Evolutionary conservation across 805 yeast species (phyloP), one percentile per base, ranked within the genome.

Genomic region (Sugiyamaella mastotermitis): DNA sequence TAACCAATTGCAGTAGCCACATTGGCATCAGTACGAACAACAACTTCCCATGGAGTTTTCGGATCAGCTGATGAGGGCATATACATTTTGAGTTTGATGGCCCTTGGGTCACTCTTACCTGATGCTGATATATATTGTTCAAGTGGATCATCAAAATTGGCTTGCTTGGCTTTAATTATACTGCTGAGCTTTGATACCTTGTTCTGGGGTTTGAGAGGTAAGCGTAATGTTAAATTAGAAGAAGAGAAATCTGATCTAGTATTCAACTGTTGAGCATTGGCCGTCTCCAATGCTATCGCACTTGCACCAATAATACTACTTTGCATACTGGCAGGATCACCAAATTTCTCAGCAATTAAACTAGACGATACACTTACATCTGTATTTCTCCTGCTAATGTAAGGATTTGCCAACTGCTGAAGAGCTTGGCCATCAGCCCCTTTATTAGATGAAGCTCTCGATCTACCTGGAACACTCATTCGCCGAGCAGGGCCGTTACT

Each of bases 1-100:
- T 51, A 78, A 0, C 83, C 84, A 31, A 78, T 70, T 3, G 77
- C 64, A 35, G 76, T 74, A 33, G 70, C 68, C 1, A 78, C 79
- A 3, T 64, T 58, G 5, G 63, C 69, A 14, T 64, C 64, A 2
- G 51, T 49, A 16, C 61, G 52, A 9, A 66, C 65, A 2, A 49
- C 38, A 11, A 64, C 58, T 13, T 43, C 49, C 48, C 63, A 50
- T 1, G 66, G 62, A 7, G 16, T 23, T 15, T 40, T 46, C 4
- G 66, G 64, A 4, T 49, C 40, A 9, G 35, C 37, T 16, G 58
- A 43, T 7, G 54, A 39, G 1, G 64, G 64, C 43, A 65, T 49
- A 45, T 53, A 64, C 38, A 67, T 50, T 27, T 51, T 55, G 27
- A 66, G 44, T 15, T 31, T 27, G 10, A 58, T 43, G 1, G 63